A percentile compares a stretch with the other conserved stretches of the same genome.
Conservation (phyloP, 2,329 filamentous ascomycete species). For the Penicillium concentricum region DNA sequence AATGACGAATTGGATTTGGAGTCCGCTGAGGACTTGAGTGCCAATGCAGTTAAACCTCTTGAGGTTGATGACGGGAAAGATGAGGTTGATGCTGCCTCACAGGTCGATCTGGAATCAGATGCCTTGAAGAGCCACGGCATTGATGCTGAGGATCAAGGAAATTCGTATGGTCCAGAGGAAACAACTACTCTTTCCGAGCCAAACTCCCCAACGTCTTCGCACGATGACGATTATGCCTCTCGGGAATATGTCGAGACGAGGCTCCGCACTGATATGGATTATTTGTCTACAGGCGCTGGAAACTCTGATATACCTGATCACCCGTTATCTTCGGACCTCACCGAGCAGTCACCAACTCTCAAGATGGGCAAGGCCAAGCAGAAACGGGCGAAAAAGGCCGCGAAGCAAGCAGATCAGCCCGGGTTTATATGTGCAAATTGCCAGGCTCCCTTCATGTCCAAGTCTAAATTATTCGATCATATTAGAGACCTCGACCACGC, state of each 20-base stretch:
- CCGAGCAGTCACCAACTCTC: constrained; percentile 17
- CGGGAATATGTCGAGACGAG: constrained; percentile 43
- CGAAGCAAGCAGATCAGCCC: constrained; percentile 29
- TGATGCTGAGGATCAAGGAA: neutral
- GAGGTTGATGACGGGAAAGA: neutral
- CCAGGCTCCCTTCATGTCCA: constrained; percentile 72
- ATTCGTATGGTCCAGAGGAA: neutral
- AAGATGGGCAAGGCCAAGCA: constrained; percentile 55
- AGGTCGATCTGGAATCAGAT: neutral
- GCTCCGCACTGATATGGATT: constrained; percentile 27
- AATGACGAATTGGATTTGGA: constrained; percentile 53
- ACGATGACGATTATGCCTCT: constrained; percentile 45
- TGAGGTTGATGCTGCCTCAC: neutral
- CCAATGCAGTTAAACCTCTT: neutral
- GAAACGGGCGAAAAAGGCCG: constrained; percentile 53
- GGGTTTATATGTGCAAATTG: constrained; percentile 75
- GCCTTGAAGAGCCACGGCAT: neutral
- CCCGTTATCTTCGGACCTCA: constrained; percentile 20
- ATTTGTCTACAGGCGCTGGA: constrained; percentile 3
- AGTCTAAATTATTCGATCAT: constrained; percentile 71
- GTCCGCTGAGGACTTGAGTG: neutral
- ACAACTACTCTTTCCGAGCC: neutral
- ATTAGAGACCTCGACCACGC: constrained; percentile 65
- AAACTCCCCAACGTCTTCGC: neutral
- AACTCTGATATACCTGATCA: constrained; percentile 18